phyloP scores from a whole-genome alignment of 139 green algal genomes.

The Yamagishiella unicocca region DNA sequence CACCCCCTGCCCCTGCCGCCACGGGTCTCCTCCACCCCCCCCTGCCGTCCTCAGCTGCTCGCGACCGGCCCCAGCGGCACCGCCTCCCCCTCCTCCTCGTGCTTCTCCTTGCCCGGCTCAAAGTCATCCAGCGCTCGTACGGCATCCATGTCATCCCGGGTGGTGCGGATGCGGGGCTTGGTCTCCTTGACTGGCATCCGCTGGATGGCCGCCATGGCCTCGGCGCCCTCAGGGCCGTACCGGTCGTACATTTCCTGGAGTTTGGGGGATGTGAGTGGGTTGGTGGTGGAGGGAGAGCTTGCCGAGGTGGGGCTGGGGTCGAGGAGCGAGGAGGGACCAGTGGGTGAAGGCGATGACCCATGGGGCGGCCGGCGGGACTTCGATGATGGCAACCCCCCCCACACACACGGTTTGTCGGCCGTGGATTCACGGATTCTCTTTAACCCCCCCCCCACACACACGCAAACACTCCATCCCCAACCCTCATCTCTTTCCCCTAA shows the following conservation, averaged over 20 bases:
- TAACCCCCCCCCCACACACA: too few relatives aligned
- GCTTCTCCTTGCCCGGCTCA: not conserved
- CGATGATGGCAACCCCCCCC: too few relatives aligned
- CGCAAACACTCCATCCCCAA: too few relatives aligned
- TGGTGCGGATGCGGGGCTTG: slow-evolving; percentile 19
- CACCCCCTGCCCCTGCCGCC: not conserved
- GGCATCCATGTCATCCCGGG: slow-evolving; percentile 3
- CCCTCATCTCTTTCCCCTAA: too few relatives aligned
- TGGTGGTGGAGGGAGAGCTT: too few relatives aligned
- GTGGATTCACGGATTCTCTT: too few relatives aligned
- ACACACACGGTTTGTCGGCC: too few relatives aligned
- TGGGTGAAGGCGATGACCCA: too few relatives aligned
- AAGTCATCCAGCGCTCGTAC: slow-evolving; percentile 24
- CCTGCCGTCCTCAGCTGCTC: not conserved
- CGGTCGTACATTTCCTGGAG: not conserved
- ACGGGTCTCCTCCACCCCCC: not conserved
- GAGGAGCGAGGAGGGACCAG: too few relatives aligned
- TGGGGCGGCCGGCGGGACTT: too few relatives aligned
- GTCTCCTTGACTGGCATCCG: not conserved
- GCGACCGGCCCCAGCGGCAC: slow-evolving; percentile 13
- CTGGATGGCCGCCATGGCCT: slow-evolving; percentile 32
- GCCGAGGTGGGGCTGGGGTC: too few relatives aligned
- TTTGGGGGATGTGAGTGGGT: not conserved
- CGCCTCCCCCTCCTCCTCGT: slow-evolving; percentile 20
- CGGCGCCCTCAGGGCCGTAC: slow-evolving; percentile 21